phyloP scores from a whole-genome alignment of 176 grass and related monocot species.

The Triticum monococcum region DNA sequence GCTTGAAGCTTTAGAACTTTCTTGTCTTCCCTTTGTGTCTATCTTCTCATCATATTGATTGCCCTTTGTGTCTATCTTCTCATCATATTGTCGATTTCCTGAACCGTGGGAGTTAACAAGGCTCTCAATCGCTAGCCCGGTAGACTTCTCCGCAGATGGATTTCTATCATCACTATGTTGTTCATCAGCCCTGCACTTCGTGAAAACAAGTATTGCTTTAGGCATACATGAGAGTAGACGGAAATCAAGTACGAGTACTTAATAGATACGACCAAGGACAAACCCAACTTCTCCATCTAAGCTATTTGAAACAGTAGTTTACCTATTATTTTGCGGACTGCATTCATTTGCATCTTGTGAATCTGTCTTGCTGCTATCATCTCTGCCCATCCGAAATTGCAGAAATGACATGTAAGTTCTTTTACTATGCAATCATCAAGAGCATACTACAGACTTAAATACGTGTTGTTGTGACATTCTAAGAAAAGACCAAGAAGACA shows the following conservation, averaged over 20 bases:
- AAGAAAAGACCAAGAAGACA: neutral
- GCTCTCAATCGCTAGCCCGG: constrained; percentile 12
- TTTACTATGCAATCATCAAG: neutral
- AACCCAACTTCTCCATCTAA: constrained; percentile 5
- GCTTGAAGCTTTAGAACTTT: constrained; percentile 41
- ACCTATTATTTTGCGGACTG: constrained; percentile 39
- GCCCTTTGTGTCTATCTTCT: constrained; percentile 17
- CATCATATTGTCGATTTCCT: constrained; percentile 17
- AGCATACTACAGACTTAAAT: neutral
- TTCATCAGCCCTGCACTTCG: constrained; percentile 27
- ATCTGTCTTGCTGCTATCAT: neutral
- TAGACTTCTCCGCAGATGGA: constrained; percentile 36
- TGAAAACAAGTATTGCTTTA: constrained; percentile 29
- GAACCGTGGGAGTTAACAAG: constrained; percentile 34
- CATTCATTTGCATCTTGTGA: constrained; percentile 27
- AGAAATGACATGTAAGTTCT: neutral
- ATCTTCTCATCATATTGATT: constrained; percentile 28
- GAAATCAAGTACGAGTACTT: constrained; percentile 1
- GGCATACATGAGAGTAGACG: neutral
- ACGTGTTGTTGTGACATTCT: neutral
- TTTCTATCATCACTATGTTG: constrained; percentile 17
- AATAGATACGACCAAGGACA: neutral
- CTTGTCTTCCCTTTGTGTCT: constrained; percentile 30
- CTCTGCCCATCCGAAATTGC: constrained; percentile 36
- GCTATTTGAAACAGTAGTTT: constrained; percentile 16